phyloP scores from a whole-genome alignment of 441 rosid species.

The Populus hybrid region DNA sequence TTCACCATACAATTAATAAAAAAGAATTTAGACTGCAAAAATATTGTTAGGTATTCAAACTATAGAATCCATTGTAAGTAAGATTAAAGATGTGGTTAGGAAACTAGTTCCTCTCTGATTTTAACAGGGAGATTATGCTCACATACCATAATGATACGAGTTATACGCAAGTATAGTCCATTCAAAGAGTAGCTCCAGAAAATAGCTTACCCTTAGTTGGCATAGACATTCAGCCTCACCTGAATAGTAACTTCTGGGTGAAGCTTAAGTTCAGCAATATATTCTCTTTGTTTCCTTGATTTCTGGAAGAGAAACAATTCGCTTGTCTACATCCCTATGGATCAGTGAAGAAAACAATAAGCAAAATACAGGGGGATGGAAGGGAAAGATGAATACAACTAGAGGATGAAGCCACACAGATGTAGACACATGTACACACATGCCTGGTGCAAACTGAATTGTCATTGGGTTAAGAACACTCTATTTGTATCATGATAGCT shows the following conservation, averaged over 20 bases:
- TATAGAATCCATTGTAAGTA: background rate
- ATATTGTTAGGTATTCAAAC: background rate
- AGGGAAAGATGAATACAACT: background rate
- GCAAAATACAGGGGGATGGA: slow-evolving; percentile 1
- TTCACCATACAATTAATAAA: too few species aligned
- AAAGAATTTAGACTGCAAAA: background rate
- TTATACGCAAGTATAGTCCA: background rate
- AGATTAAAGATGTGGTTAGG: background rate
- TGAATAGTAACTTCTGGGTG: slow-evolving; percentile 88
- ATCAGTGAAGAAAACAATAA: slow-evolving; percentile 4
- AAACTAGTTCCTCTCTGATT: background rate
- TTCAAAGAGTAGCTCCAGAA: background rate
- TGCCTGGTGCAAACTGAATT: background rate
- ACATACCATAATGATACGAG: slow-evolving; percentile 10
- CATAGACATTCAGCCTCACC: slow-evolving; percentile 56
- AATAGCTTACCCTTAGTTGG: slow-evolving; percentile 37
- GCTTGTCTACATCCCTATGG: slow-evolving; percentile 85
- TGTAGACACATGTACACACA: background rate
- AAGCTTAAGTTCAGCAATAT: slow-evolving; percentile 84
- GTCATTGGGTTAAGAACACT: background rate
- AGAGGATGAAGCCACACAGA: background rate
- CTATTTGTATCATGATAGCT: background rate
- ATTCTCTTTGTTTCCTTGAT: slow-evolving; percentile 91
- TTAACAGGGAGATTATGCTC: background rate
- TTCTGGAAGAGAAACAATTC: slow-evolving; percentile 73